Percentiles rank a stretch among this genome's conserved stretches.
Evolutionary conservation across 2,329 filamentous ascomycete species (phyloP).

Genomic region (Claviceps purpurea): DNA sequence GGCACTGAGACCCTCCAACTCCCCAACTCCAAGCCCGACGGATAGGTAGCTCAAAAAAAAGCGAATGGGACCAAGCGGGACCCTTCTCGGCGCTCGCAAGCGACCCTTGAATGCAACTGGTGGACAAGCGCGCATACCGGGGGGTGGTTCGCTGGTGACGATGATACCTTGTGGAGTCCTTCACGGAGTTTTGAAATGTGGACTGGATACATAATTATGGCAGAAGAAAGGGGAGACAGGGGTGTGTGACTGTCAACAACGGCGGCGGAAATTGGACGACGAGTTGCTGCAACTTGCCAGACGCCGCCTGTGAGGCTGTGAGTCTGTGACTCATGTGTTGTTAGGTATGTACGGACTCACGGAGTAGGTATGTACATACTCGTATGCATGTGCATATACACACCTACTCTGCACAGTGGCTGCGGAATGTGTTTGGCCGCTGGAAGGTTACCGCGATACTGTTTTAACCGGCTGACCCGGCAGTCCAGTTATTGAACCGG

Average conservation of each 20-base stretch:
- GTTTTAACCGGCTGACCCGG: too few species aligned
- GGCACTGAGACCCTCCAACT: not conserved
- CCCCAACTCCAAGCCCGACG: not conserved
- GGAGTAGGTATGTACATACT: not conserved
- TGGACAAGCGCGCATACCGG: not conserved
- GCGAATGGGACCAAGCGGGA: not conserved
- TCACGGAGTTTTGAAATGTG: slow-evolving; percentile 1
- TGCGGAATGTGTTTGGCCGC: too few species aligned
- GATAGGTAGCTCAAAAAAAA: not conserved
- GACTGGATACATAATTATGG: not conserved
- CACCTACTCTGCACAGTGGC: not conserved
- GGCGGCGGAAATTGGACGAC: not conserved
- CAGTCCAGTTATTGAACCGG: too few species aligned
- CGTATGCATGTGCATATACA: too few species aligned
- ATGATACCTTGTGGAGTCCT: not conserved
- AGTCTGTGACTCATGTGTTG: not conserved
- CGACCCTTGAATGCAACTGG: not conserved
- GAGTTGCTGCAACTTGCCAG: not conserved
- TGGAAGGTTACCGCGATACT: too few species aligned
- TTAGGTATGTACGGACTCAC: not conserved
- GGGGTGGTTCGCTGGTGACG: not conserved
- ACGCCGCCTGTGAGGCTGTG: not conserved
- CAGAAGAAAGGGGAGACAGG: not conserved
- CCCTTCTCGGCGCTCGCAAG: not conserved
- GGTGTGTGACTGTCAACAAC: not conserved